Evolutionary conservation across 2,329 filamentous ascomycete species (phyloP), one percentile per base, ranked within the genome.

Genomic region (Cyphellophora attinorum): DNA sequence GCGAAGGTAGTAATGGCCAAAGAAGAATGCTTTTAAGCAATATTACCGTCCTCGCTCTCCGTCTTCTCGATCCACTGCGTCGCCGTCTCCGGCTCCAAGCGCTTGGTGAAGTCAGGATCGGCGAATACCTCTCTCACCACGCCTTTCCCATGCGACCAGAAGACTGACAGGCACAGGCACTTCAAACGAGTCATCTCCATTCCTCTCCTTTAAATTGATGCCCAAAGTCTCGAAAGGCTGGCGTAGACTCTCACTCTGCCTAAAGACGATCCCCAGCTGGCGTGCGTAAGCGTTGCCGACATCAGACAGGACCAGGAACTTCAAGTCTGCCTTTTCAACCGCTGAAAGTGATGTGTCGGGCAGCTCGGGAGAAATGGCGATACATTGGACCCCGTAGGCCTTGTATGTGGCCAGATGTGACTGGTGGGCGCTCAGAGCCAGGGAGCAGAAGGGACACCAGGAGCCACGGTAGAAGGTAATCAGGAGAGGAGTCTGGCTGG

Each of bases 391-490:
- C n/a, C n/a, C n/a, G n/a, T n/a, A n/a, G n/a, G n/a, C n/a, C n/a
- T n/a, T n/a, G n/a, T n/a, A n/a, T n/a, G n/a, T n/a, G n/a, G n/a
- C n/a, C n/a, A n/a, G n/a, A n/a, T n/a, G n/a, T 27, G 52, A 46
- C 38, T 65, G 61, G 1, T 65, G 47, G 13, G 50, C 49, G 4
- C 35, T 46, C 13, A 65, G 47, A 1, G 54, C 52, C 11, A 65
- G 33, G 47, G 65, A 66, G 53, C 64, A 67, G 52, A 53, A 65
- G 1, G 64, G 62, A 38, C 63, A 68, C 64, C 63, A 67, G 33
- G 53, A 50, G 11, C 62, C 62, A 30, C 63, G 63, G 50, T 67
- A 66, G 50, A 67, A 67, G n/a, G 57, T 60, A 29, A 67, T 51
- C 17, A 67, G 51, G 12, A 67, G 39, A 2, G 54, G 49, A 3